Base-by-base conservation (phyloP, 106 monocot genomes). In the Platanthera zijinensis region DNA sequence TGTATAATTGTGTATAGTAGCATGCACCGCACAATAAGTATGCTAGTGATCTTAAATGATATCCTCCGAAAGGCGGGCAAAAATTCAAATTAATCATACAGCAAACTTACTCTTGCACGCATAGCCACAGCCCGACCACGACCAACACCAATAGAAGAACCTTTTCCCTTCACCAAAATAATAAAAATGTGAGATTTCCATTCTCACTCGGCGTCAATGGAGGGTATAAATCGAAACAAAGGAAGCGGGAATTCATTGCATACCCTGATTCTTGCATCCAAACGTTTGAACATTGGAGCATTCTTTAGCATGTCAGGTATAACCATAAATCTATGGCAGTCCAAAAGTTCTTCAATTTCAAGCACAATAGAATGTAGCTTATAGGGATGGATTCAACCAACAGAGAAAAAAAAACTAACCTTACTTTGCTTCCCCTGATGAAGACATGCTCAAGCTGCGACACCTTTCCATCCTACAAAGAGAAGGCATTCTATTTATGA, bases 231-330 rank as follows among this genome's bases (percentile, higher is more conserved):
- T 18, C 13, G 45, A 57, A 61, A 4, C 51, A 69, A 25, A 18
- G 53, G 68, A 56, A 17, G 5, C 8, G 61, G 57, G 15, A 13
- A 39, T 74, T 64, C 48, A 77, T 71, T 51, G 56, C 77, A 77
- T 75, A 90, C 95, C 87, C 74, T 92, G 68, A 95, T 91, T 88
- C 84, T 90, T 53, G 95, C 95, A 86, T 95, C 95, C 81, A 92
- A 80, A 21, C 89, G 86, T 76, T 95, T 95, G 79, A 95, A 95
- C 95, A 95, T 95, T 5, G 95, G 95, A 78, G 95, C 95, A 86
- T 95, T 95, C 75, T 92, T 95, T 77, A 92, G 82, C 95, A 95
- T 95, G 80, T 95, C 95, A 78, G 95, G 95, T 75, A 92, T 95
- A 25, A 95, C 89, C 95, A 95, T 95, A 78, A 95, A 92, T 73